A percentile compares a stretch with the other conserved stretches of the same genome.
Evolutionary conservation across 169 alveolate species (phyloP).

Genomic region (Plasmodium malariae): DNA sequence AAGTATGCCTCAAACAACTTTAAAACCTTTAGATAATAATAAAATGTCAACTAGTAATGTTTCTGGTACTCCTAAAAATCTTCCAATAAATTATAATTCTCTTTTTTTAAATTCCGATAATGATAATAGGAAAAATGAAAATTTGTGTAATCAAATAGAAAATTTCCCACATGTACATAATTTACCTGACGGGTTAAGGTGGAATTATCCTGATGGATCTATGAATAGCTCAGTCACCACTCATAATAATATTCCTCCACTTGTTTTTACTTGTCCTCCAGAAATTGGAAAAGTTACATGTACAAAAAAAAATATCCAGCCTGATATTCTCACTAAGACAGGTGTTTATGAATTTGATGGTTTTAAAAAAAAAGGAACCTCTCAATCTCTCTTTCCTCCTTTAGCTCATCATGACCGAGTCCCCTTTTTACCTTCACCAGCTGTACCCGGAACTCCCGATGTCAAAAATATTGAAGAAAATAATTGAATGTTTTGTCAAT

Average conservation of each 20-base stretch:
- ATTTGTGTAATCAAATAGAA: conserved; percentile 56
- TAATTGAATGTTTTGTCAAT: no score
- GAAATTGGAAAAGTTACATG: conserved; percentile 84
- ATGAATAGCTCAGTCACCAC: conserved; percentile 30
- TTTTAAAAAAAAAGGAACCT: conserved; percentile 77
- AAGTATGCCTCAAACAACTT: conserved; percentile 29
- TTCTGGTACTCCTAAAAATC: background rate
- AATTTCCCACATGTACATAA: conserved; percentile 70
- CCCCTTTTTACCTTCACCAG: conserved; percentile 79
- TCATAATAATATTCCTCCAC: conserved; percentile 78
- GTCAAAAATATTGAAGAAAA: conserved; percentile 66
- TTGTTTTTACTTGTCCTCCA: conserved; percentile 86
- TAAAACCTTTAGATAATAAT: conserved; percentile 28
- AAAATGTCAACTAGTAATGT: conserved; percentile 14
- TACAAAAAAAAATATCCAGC: conserved; percentile 78
- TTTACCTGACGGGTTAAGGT: conserved; percentile 81
- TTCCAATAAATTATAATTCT: conserved; percentile 1
- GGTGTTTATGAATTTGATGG: conserved; percentile 85
- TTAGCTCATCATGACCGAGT: conserved; percentile 82
- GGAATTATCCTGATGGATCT: conserved; percentile 81
- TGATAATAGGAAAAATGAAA: conserved; percentile 19
- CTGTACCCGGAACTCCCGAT: conserved; percentile 82
- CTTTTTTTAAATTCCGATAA: conserved; percentile 19
- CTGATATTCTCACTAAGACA: conserved; percentile 82
- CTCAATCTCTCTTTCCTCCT: conserved; percentile 86